Base-by-base conservation (phyloP, 192 early-diverging fungal genomes). In the Coemansia aciculifera region DNA sequence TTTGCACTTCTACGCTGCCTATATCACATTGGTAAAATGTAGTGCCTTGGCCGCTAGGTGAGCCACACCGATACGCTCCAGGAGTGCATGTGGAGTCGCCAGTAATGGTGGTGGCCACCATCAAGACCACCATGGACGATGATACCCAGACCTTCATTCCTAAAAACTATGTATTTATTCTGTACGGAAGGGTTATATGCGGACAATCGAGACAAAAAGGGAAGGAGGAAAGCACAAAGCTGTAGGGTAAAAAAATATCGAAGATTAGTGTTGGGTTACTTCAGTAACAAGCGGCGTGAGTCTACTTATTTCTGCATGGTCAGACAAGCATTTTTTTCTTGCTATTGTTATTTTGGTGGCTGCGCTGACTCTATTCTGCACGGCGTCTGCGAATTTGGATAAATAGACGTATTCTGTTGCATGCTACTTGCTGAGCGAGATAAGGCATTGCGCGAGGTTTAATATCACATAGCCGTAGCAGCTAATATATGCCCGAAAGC, bases 1-100 rank as follows among this genome's bases (percentile, higher is more conserved):
- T 74, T 52, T 71, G 72, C 0, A 82, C 51, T 38, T 82, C 75
- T 2, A 21, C 51, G 39, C 74, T 66, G 19, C 71, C 71, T 3
- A 17, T 63, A 37, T 74, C 75, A 15, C 80, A 82, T 56, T 82
- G 80, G 17, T 71, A 59, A 36, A 82, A 82, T 15, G 31, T 19
- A 1, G 71, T 32, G 17, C 72, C 67, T 54, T 77, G 67, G 31
- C 80, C 80, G 36, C 75, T 76, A 10, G 74, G 27, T 4, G 56
- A 43, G 0, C 62, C 56, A 66, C 80, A 82, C 46, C 75, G 61
- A 44, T 82, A 82, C 38, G 72, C 61, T 12, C 80, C 80, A 3
- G 75, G 64, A 21, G 31, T 59, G 49, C 79, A 82, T 0, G 74
- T 7, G 36, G 59, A 64, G 36, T 72, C 62, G 2, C 61, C 70